These are phyloP conservation scores for Talaromyces pinophilus DNA, from an alignment of 2,329 filamentous ascomycete genomes.

Conservation along the genomic window DNA sequence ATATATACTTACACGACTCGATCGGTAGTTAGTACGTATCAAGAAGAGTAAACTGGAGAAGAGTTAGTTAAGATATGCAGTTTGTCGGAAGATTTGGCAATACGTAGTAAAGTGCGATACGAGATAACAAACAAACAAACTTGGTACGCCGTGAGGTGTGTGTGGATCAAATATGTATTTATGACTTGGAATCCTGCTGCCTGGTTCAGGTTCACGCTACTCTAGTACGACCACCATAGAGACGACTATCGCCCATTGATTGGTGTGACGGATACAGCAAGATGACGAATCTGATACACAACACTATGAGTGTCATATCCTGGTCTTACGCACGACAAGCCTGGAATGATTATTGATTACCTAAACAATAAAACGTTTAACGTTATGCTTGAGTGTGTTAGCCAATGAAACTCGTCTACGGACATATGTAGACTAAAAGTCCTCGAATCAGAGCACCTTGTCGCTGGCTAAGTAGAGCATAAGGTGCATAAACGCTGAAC, in stretches of 20 bases:
- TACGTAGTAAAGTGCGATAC: no score
- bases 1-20: not conserved
- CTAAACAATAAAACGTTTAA: not conserved
- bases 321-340: not conserved
- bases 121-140: not conserved
- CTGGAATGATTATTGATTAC: not conserved
- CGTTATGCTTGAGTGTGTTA: not conserved
- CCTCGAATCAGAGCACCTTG: not conserved
- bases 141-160: not conserved
- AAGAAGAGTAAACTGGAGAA: not conserved
- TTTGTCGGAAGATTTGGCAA: not conserved
- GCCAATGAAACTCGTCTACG: not conserved
- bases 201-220: constrained; percentile 13
- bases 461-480: not conserved
- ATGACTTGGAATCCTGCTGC: constrained; percentile 9
- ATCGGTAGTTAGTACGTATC: not conserved
- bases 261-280: constrained; percentile 1
- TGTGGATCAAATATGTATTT: constrained; percentile 8
- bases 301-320: not conserved
- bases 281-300: constrained; percentile 12
- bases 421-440: not conserved
- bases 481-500: not conserved
- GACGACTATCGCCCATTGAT: constrained; percentile 4
- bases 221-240: not conserved
- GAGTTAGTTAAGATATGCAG: not conserved